Evolutionary conservation across 2,329 filamentous ascomycete genomes (phyloP).

Genomic region (Dothiorella sarmentorum): DNA sequence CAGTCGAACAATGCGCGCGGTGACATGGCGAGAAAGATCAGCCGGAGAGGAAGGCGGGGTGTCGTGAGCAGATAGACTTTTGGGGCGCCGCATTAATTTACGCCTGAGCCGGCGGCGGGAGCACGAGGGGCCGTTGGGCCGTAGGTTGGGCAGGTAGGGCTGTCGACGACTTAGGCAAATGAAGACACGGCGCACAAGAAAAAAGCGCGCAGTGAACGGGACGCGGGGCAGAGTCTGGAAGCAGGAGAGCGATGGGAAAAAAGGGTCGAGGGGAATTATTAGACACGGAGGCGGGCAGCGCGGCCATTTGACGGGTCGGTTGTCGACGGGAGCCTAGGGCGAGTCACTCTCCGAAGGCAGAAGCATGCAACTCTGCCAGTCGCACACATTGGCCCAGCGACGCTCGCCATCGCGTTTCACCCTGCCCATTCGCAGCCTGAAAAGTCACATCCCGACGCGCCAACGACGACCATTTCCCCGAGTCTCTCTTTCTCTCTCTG

Average conservation of each 20-base stretch:
- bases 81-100: slow-evolving; percentile 14
- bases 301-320: not conserved
- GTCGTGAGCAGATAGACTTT: slow-evolving; percentile 6
- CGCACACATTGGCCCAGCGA: slow-evolving; percentile 13
- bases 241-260: not conserved
- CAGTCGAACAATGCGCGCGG: slow-evolving; percentile 11
- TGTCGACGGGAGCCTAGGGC: too few relatives aligned
- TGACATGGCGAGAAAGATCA: slow-evolving; percentile 2
- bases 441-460: slow-evolving; percentile 1
- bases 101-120: slow-evolving; percentile 1
- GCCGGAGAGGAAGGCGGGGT: slow-evolving; percentile 6
- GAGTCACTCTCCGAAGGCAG: not conserved
- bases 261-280: not conserved
- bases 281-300: not conserved
- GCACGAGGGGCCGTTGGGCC: slow-evolving; percentile 6
- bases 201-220: slow-evolving; percentile 7
- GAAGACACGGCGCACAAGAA: not conserved
- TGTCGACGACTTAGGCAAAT: not conserved
- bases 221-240: slow-evolving; percentile 3
- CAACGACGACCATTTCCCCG: not conserved
- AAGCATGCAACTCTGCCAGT: not conserved
- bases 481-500: too few relatives aligned
- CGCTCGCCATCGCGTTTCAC: slow-evolving; percentile 5
- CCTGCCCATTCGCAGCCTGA: not conserved
- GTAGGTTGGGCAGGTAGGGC: slow-evolving; percentile 13